Evolutionary conservation across 768 basidiomycete species (phyloP).

Genomic region (Mycena latifolia): DNA sequence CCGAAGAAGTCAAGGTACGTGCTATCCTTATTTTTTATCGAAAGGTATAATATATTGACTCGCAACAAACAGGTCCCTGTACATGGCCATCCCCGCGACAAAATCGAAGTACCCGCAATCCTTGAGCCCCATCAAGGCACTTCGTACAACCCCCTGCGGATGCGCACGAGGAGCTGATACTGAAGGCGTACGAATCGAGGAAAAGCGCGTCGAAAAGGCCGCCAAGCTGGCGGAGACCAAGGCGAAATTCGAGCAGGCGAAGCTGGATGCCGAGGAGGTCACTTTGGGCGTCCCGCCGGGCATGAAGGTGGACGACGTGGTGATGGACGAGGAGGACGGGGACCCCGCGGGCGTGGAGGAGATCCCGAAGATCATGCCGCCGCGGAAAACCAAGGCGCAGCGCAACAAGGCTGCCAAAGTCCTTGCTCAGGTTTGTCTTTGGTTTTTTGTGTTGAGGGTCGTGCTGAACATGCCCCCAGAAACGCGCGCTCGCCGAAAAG

Average conservation of each 20-base stretch:
- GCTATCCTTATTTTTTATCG: neutral
- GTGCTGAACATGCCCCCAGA: slow-evolving; percentile 52
- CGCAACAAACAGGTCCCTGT: slow-evolving; percentile 59
- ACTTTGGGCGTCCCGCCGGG: slow-evolving; percentile 63
- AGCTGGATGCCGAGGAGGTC: slow-evolving; percentile 46
- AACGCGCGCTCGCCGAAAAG: slow-evolving; percentile 72
- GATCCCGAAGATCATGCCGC: slow-evolving; percentile 53
- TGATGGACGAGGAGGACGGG: slow-evolving; percentile 47
- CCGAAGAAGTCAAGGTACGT: slow-evolving; percentile 67
- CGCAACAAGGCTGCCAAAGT: slow-evolving; percentile 73
- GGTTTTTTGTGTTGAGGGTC: neutral
- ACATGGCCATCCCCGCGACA: slow-evolving; percentile 57
- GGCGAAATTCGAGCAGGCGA: slow-evolving; percentile 66
- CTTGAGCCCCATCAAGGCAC: slow-evolving; percentile 82
- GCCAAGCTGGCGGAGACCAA: slow-evolving; percentile 67
- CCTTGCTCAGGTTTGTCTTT: slow-evolving; percentile 69
- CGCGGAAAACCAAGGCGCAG: slow-evolving; percentile 64
- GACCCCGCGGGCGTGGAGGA: slow-evolving; percentile 50
- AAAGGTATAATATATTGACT: neutral
- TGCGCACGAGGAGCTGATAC: slow-evolving; percentile 79
- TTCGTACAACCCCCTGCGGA: slow-evolving; percentile 90
- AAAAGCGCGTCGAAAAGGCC: slow-evolving; percentile 64
- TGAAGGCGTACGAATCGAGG: slow-evolving; percentile 77
- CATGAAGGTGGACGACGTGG: slow-evolving; percentile 70
- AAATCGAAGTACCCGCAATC: slow-evolving; percentile 76